Percentiles rank a stretch among this genome's conserved stretches.
phyloP scores from a whole-genome alignment of 805 yeast genomes.

The Hanseniaspora mollemarum region DNA sequence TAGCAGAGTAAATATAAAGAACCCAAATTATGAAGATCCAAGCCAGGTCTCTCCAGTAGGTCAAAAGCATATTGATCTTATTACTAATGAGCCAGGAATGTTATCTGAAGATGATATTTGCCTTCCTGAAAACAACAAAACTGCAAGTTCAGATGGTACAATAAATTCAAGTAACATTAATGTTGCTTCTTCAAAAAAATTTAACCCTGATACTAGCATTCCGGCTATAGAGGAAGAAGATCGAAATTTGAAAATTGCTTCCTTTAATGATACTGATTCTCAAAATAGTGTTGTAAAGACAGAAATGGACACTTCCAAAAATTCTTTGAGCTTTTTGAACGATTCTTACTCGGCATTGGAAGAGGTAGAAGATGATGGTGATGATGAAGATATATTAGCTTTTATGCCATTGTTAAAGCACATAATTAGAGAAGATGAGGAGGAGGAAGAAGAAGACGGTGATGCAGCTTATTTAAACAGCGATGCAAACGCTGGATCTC shows the following conservation, averaged over 20 bases:
- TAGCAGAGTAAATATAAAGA: conserved; percentile 6
- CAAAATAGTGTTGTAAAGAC: conserved; percentile 5
- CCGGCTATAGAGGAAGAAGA: conserved; percentile 13
- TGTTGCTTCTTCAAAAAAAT: neutral
- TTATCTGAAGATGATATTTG: neutral
- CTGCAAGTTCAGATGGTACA: neutral
- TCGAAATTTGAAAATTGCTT: conserved; percentile 22
- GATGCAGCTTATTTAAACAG: neutral
- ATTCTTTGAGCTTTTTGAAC: neutral
- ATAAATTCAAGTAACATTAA: neutral
- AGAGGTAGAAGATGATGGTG: conserved; percentile 10
- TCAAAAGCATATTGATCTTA: neutral
- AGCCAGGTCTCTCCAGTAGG: neutral
- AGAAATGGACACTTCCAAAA: neutral
- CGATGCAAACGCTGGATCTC: neutral
- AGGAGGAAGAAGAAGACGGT: conserved; percentile 14
- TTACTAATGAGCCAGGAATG: neutral
- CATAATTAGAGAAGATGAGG: conserved; percentile 17
- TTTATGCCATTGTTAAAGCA: conserved; percentile 13
- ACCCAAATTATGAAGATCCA: conserved; percentile 13
- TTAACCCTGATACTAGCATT: neutral
- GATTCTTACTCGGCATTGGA: conserved; percentile 15
- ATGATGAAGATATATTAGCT: conserved; percentile 14
- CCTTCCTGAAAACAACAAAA: neutral
- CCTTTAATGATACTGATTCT: conserved; percentile 23